phyloP scores from a whole-genome alignment of 176 grass and related monocot genomes.

The Carex cristatella region DNA sequence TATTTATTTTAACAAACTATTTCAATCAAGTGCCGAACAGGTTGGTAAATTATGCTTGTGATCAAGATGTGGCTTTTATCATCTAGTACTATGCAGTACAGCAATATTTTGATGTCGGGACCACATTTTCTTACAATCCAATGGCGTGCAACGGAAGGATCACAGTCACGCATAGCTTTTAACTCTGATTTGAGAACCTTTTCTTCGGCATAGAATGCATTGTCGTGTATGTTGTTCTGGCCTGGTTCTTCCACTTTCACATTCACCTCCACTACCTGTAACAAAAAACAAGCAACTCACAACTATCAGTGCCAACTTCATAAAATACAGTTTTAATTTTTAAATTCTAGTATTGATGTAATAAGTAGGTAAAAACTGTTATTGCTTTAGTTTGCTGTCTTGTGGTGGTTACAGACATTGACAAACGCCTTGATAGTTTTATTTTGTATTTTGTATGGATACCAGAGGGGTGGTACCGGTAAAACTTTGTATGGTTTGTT shows the following conservation, averaged over 20 bases:
- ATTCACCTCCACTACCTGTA: slow-evolving; percentile 94
- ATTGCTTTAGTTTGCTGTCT: too few relatives aligned
- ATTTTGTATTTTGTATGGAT: too few relatives aligned
- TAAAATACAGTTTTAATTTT: not conserved
- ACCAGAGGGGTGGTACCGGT: too few relatives aligned
- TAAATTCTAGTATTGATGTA: too few relatives aligned
- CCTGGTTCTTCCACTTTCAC: slow-evolving; percentile 82
- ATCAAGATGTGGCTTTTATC: not conserved
- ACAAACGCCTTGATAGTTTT: too few relatives aligned
- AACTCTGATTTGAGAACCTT: slow-evolving; percentile 79
- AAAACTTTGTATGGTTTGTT: too few relatives aligned
- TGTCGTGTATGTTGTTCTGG: slow-evolving; percentile 86
- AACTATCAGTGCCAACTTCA: not conserved
- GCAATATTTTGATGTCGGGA: not conserved
- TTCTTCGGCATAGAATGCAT: slow-evolving; percentile 96
- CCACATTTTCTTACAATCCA: slow-evolving; percentile 71
- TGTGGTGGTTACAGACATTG: too few relatives aligned
- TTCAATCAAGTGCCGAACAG: slow-evolving; percentile 3
- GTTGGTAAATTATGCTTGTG: not conserved
- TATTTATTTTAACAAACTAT: not conserved
- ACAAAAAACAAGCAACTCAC: slow-evolving; percentile 9
- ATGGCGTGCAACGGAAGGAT: slow-evolving; percentile 79
- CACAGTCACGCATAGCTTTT: slow-evolving; percentile 92
- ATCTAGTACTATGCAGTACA: not conserved
- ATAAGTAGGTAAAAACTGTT: too few relatives aligned